Evolutionary conservation across 2,329 filamentous ascomycete genomes (phyloP).

Genomic region (Arthrobotrys sphaeroides): DNA sequence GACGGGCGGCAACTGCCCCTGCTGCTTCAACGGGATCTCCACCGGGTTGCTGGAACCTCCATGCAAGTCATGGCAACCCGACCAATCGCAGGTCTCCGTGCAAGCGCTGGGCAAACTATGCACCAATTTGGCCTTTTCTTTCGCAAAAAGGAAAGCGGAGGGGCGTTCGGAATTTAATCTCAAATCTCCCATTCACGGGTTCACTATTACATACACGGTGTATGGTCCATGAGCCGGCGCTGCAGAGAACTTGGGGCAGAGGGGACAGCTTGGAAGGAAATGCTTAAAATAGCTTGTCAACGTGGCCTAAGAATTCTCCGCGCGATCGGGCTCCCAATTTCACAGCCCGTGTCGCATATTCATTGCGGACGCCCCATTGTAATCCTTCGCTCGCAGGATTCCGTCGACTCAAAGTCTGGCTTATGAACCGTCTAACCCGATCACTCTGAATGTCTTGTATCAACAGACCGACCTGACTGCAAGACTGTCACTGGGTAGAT

Average conservation of each 20-base stretch:
- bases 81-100: constrained; percentile 23
- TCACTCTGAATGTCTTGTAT: too few relatives aligned
- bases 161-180: not conserved
- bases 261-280: not conserved
- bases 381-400: constrained; percentile 6
- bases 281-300: constrained; percentile 19
- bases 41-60: constrained; percentile 43
- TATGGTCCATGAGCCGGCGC: too few relatives aligned
- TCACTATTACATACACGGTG: too few relatives aligned
- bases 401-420: too few relatives aligned
- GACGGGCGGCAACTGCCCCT: constrained; percentile 41
- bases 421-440: too few relatives aligned
- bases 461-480: too few relatives aligned
- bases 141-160: not conserved
- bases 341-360: constrained; percentile 8
- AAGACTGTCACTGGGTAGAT: too few relatives aligned
- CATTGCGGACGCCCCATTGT: not conserved
- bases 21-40: constrained; percentile 35
- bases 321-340: not conserved
- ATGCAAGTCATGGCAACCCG: constrained; percentile 28
- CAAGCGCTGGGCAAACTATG: constrained; percentile 44
- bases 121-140: constrained; percentile 7
- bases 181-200: not conserved
- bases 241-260: not conserved
- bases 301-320: not conserved